A percentile compares a stretch with the other conserved stretches of the same genome.
Evolutionary conservation across 768 basidiomycete genomes (phyloP).

Genomic region (Crepidotus variabilis): DNA sequence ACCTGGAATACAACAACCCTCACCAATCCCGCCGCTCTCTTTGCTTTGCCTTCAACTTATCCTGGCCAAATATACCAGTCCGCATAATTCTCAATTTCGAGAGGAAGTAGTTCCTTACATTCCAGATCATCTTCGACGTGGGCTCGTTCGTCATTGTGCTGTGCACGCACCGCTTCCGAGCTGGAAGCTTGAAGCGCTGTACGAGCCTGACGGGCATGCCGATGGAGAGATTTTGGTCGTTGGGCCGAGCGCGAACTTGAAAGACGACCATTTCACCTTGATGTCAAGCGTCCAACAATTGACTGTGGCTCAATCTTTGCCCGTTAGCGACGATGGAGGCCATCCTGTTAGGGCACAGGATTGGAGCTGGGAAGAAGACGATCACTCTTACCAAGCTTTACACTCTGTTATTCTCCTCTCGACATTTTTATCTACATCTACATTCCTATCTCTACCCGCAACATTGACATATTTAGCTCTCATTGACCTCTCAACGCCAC

Average conservation of each 20-base stretch:
- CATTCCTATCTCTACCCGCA: constrained; percentile 51
- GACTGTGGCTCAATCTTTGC: not conserved
- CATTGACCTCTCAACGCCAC: constrained; percentile 41
- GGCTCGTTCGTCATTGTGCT: constrained; percentile 55
- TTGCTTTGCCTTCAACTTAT: constrained; percentile 55
- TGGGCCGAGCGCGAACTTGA: constrained; percentile 46
- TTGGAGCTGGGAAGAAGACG: constrained; percentile 45
- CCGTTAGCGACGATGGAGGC: not conserved
- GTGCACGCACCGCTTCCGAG: constrained; percentile 52
- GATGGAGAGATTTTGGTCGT: constrained; percentile 66
- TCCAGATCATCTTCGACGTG: constrained; percentile 55
- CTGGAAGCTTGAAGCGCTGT: constrained; percentile 46
- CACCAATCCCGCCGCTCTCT: constrained; percentile 45
- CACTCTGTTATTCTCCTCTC: constrained; percentile 50
- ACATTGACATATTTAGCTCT: constrained; percentile 64
- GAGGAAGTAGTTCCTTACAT: constrained; percentile 46
- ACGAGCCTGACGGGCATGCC: constrained; percentile 46
- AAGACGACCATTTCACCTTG: constrained; percentile 38
- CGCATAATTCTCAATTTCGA: constrained; percentile 35
- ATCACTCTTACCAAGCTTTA: constrained; percentile 30
- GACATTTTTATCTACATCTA: constrained; percentile 37
- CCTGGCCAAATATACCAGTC: constrained; percentile 28
- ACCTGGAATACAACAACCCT: constrained; percentile 12
- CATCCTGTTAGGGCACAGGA: constrained; percentile 7
- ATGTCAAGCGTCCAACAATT: constrained; percentile 1